Percentiles rank a stretch among this genome's conserved stretches.
Conservation (phyloP, 306 rosid genomes). For the Quillaja saponaria region DNA sequence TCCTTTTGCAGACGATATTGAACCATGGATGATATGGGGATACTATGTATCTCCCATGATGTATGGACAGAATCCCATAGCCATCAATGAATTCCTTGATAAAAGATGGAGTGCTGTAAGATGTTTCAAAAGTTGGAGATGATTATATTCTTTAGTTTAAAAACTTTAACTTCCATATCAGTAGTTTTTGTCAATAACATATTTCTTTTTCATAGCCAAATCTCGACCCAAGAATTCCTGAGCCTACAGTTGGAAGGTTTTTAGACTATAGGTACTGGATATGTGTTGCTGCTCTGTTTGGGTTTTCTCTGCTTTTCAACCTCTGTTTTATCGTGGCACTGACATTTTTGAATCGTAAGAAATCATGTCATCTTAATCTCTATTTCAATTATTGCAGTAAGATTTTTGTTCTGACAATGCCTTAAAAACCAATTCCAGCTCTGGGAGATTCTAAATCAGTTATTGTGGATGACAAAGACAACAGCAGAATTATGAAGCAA, state of each 20-base stretch:
- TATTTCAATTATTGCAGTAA: not conserved
- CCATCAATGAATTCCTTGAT: constrained; percentile 81
- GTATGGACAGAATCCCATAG: constrained; percentile 88
- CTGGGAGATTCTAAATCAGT: constrained; percentile 58
- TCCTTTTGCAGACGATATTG: constrained; percentile 53
- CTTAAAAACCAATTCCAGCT: constrained; percentile 46
- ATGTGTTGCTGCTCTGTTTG: constrained; percentile 68
- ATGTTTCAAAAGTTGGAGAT: constrained; percentile 13
- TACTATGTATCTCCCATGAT: constrained; percentile 81
- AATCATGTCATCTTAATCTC: constrained; percentile 7
- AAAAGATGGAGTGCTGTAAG: constrained; percentile 78
- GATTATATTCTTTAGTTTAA: not conserved
- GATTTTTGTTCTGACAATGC: constrained; percentile 9
- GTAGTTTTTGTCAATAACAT: constrained; percentile 15
- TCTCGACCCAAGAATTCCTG: constrained; percentile 36
- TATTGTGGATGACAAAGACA: constrained; percentile 39
- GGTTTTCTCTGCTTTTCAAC: constrained; percentile 67
- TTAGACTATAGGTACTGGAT: constrained; percentile 82
- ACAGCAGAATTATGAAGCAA: constrained; percentile 16
- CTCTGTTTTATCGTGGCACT: constrained; percentile 49
- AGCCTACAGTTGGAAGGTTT: constrained; percentile 65
- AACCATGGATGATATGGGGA: constrained; percentile 84
- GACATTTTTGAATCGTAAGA: constrained; percentile 68
- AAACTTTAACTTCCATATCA: constrained; percentile 14
- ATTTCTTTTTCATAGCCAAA: constrained; percentile 43